phyloP scores from a whole-genome alignment of 345 rosid genomes.

The Nephelium lappaceum region DNA sequence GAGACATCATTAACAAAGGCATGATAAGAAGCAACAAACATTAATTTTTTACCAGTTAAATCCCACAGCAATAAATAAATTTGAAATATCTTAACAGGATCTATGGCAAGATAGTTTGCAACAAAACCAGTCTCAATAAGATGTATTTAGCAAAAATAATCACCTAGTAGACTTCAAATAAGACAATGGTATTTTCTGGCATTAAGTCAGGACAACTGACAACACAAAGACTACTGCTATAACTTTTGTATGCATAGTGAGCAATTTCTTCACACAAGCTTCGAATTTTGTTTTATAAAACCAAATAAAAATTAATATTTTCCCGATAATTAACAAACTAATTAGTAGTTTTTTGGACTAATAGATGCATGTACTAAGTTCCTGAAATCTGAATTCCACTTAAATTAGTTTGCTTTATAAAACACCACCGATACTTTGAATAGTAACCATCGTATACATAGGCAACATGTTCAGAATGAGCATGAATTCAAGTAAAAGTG shows the following conservation, averaged over 20 bases:
- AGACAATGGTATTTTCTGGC: background rate
- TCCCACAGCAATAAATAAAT: background rate
- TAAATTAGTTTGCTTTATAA: background rate
- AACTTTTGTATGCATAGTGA: background rate
- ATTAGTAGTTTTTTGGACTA: background rate
- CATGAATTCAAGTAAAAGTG: background rate
- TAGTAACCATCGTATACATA: background rate
- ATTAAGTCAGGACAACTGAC: no score
- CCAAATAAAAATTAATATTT: background rate
- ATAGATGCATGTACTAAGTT: background rate
- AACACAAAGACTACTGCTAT: background rate
- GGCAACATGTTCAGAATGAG: background rate
- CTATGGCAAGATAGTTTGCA: background rate
- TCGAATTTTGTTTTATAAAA: no score
- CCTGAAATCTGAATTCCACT: background rate
- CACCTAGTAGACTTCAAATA: background rate
- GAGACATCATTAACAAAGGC: background rate
- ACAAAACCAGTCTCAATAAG: background rate
- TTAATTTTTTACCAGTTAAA: background rate
- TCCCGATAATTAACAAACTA: background rate
- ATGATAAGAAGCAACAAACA: background rate
- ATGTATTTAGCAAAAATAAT: background rate
- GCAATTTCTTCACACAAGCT: background rate
- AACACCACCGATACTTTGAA: background rate
- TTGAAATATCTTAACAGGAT: background rate